Conservation (phyloP, 306 rosid genomes). For the Pyrus communis region DNA sequence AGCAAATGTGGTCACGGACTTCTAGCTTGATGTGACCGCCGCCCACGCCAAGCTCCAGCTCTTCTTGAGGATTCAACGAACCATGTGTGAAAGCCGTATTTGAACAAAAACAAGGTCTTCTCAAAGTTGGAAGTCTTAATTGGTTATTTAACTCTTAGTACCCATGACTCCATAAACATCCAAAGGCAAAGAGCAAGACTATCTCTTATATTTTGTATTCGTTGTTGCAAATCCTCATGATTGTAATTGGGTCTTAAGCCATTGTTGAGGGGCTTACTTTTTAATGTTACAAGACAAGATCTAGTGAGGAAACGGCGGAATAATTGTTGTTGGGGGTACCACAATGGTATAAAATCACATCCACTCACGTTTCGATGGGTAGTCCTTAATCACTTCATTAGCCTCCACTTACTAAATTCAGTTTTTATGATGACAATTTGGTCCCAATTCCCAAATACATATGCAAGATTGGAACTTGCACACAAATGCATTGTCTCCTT, state of each 20-base stretch:
- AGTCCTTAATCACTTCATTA: conserved; percentile 23
- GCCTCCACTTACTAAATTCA: conserved; percentile 27
- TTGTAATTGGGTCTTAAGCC: conserved; percentile 19
- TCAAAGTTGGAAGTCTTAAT: background rate
- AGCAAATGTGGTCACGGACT: background rate
- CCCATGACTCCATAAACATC: conserved; percentile 6
- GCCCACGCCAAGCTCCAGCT: conserved; percentile 9
- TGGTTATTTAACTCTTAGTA: background rate
- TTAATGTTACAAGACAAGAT: conserved; percentile 15
- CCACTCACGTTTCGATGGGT: conserved; percentile 16
- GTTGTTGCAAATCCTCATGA: conserved; percentile 15
- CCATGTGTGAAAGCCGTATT: conserved; percentile 9
- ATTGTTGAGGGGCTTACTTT: conserved; percentile 15
- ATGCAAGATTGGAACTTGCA: background rate
- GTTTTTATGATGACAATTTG: background rate
- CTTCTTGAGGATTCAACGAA: conserved; percentile 15
- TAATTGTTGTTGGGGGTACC: conserved; percentile 29
- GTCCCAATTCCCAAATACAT: conserved; percentile 16
- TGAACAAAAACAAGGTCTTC: conserved; percentile 13
- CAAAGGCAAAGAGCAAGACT: conserved; percentile 5
- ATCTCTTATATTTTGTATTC: conserved; percentile 16
- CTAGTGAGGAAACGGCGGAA: conserved; percentile 56
- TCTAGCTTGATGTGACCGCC: conserved; percentile 20
- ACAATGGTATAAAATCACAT: background rate
- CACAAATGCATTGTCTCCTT: background rate